Evolutionary conservation across 306 rosid genomes (phyloP).

Genomic region (Hippophae rhamnoides): DNA sequence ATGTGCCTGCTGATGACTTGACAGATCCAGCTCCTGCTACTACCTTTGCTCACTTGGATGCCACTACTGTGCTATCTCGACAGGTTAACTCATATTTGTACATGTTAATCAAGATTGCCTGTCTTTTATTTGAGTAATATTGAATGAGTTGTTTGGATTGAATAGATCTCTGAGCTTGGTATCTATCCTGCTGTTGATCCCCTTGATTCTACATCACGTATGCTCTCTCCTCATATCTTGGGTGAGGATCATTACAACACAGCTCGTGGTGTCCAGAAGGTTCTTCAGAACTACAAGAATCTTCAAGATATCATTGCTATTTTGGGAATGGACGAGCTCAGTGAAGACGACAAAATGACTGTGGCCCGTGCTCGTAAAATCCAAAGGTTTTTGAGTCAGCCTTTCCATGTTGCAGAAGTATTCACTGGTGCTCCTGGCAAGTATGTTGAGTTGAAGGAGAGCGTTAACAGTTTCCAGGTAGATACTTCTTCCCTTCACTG

Average conservation of each 20-base stretch:
- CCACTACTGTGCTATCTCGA: conserved; percentile 93
- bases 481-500: background rate
- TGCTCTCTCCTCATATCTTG: conserved; percentile 97
- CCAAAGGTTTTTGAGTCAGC: conserved; percentile 77
- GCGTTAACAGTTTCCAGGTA: conserved; percentile 84
- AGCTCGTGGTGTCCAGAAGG: conserved; percentile 97
- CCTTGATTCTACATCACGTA: conserved; percentile 92
- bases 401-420: conserved; percentile 99
- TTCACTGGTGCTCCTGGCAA: conserved; percentile 99
- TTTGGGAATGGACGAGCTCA: conserved; percentile 99
- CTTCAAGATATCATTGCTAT: conserved; percentile 98
- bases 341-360: conserved; percentile 95
- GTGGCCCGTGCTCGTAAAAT: conserved; percentile 99
- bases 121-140: background rate
- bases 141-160: conserved; percentile 10
- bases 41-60: conserved; percentile 98
- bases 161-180: conserved; percentile 92
- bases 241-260: conserved; percentile 85
- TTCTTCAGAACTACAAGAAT: conserved; percentile 95
- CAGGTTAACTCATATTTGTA: conserved; percentile 39
- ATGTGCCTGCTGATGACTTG: conserved; percentile 99
- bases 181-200: conserved; percentile 98
- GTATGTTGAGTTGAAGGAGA: conserved; percentile 91
- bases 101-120: background rate
- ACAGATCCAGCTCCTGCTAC: conserved; percentile 99